Evolutionary conservation across 1,284 basidiomycete species (phyloP), one percentile per base, ranked within the genome.

Genomic region (Dichomitus squalens): DNA sequence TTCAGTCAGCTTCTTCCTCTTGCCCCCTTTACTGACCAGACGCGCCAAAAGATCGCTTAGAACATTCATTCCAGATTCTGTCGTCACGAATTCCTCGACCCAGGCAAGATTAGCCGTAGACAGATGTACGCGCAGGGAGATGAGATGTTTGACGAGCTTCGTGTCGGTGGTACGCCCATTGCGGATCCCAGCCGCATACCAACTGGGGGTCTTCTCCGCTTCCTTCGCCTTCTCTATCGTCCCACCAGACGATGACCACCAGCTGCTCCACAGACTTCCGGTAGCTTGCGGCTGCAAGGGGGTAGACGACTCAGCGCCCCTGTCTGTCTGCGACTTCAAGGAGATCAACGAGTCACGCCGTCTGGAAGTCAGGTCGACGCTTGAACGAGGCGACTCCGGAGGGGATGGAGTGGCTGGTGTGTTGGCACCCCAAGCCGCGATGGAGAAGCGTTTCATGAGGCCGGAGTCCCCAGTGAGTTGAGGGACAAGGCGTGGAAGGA

Each of bases 101-200:
- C 93, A 96, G 0, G 79, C 75, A 16, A 95, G 64, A 57, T 88
- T 88, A 0, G 90, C 91, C 0, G 93, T 95, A 4, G 93, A 92
- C 1, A 96, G 76, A 66, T 93, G 90, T 0, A 95, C 90, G 2
- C 94, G 85, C n/a, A 97, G 76, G 1, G 88, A 87, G 40, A 95
- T 89, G 1, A 96, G 76, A 64, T 92, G 87, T 68, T 92, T 95
- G 58, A 84, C 80, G 21, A 94, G 78, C 63, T 83, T 85, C 47
- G 81, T 74, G 62, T 88, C 85, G 11, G 76, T 73, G 4, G 78
- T 66, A 66, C 80, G 87, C 44, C 76, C 76, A 20, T 70, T 77
- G 55, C 79, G 80, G 53, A 92, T 75, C 14, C 76, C 75, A 53
- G 86, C 82, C 35, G 86, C 83, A 68, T 88, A 90, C 73, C 77